Evolutionary conservation across 169 alveolate species (phyloP).

Genomic region (Cystoisospora suis): DNA sequence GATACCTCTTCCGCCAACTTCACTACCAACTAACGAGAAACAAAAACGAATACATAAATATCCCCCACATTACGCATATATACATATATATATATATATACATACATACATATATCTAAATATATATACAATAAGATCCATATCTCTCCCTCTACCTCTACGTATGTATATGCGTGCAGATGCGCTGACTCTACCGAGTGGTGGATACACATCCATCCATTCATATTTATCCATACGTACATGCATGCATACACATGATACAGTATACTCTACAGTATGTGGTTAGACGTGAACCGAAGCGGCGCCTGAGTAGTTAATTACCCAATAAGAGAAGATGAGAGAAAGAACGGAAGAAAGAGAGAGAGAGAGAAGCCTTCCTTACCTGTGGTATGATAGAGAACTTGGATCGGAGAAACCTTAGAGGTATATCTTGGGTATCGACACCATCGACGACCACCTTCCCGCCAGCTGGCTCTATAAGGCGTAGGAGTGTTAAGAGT

Average conservation of each 20-base stretch:
- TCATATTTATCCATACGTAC: not conserved
- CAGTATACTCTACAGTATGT: not conserved
- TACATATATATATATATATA: too few species aligned
- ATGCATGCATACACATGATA: not conserved
- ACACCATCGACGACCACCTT: constrained; percentile 74
- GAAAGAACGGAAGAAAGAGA: not conserved
- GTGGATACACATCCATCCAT: not conserved
- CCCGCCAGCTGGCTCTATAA: constrained; percentile 79
- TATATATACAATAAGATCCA: not conserved
- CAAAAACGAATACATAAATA: not conserved
- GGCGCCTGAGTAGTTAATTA: not conserved
- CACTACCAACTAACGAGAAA: not conserved
- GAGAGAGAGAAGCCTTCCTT: not conserved
- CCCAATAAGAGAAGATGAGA: too few species aligned
- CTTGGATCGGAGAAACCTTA: constrained; percentile 72
- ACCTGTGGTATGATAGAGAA: constrained; percentile 81
- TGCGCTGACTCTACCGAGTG: not conserved
- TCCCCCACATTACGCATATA: not conserved
- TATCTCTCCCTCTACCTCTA: not conserved
- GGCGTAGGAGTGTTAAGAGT: constrained; percentile 84
- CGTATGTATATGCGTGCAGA: constrained; percentile 1
- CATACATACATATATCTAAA: not conserved
- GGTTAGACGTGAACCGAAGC: not conserved
- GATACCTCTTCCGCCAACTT: too few species aligned
- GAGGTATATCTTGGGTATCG: constrained; percentile 68